These are phyloP conservation scores for Ilex asprella DNA, from an alignment of 257 asterid genomes.

Conservation along the genomic window DNA sequence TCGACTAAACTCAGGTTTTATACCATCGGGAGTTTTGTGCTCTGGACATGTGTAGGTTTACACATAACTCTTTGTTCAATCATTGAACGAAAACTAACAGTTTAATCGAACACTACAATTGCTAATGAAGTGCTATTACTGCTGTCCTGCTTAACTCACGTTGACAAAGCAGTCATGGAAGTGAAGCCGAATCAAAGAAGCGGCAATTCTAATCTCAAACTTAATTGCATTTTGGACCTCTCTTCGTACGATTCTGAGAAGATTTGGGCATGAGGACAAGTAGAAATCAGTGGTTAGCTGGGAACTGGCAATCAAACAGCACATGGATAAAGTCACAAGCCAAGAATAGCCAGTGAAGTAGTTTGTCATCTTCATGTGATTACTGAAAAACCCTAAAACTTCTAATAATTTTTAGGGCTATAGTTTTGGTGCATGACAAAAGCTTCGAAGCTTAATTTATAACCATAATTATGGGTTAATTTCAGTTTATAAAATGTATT, in stretches of 20 bases:
- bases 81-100: neutral
- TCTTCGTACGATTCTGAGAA: conserved; percentile 37
- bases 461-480: conserved; percentile 1
- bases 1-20: neutral
- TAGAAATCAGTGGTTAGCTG: conserved; percentile 51
- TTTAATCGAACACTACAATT: neutral
- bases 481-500: neutral
- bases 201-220: conserved; percentile 81
- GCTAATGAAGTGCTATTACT: neutral
- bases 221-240: conserved; percentile 53
- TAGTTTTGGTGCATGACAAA: no score
- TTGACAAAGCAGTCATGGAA: conserved; percentile 34
- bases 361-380: conserved; percentile 25
- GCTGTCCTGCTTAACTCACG: conserved; percentile 24
- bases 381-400: neutral
- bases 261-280: conserved; percentile 45
- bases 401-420: no score
- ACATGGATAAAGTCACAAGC: conserved; percentile 21
- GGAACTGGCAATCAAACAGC: conserved; percentile 37
- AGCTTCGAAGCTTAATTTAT: conserved; percentile 10
- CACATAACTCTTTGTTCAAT: no score
- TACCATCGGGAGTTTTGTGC: no score
- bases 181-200: conserved; percentile 59
- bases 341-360: conserved; percentile 1
- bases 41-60: no score